Evolutionary conservation across 2,329 filamentous ascomycete species (phyloP).

Genomic region (Fusarium anthophilum): DNA sequence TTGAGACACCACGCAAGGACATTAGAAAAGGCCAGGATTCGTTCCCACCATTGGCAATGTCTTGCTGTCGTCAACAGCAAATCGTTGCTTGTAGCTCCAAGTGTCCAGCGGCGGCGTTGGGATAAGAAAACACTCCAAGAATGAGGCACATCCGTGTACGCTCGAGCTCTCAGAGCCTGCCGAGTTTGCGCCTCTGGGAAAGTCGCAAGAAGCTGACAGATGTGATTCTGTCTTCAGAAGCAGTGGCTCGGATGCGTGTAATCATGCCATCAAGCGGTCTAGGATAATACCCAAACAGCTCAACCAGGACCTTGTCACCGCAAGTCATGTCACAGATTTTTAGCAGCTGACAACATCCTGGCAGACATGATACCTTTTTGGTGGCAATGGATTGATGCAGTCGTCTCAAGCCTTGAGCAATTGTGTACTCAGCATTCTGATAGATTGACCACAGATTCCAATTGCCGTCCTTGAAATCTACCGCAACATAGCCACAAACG

Average conservation of each 20-base stretch:
- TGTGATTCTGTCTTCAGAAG: constrained; percentile 40
- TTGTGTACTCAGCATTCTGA: constrained; percentile 41
- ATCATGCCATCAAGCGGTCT: constrained; percentile 35
- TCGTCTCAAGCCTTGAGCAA: constrained; percentile 40
- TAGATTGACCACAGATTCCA: constrained; percentile 42
- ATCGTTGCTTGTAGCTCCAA: constrained; percentile 41
- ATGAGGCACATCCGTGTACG: constrained; percentile 52
- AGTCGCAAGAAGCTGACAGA: constrained; percentile 38
- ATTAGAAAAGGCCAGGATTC: constrained; percentile 38
- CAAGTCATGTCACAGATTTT: constrained; percentile 38
- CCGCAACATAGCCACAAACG: constrained; percentile 53
- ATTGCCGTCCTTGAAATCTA: constrained; percentile 36
- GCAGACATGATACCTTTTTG: constrained; percentile 39
- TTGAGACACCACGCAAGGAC: constrained; percentile 39
- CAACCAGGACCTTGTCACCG: constrained; percentile 34
- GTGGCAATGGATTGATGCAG: constrained; percentile 40
- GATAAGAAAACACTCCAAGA: constrained; percentile 52
- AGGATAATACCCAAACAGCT: constrained; percentile 39
- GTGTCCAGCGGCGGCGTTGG: constrained; percentile 42
- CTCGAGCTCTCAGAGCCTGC: constrained; percentile 52
- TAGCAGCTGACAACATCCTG: constrained; percentile 38
- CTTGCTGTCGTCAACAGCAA: constrained; percentile 29
- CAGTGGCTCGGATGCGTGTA: constrained; percentile 39
- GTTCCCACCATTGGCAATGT: constrained; percentile 40
- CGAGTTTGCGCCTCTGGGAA: constrained; percentile 50